phyloP scores from a whole-genome alignment of 768 basidiomycete species.

The Asterophora parasitica region DNA sequence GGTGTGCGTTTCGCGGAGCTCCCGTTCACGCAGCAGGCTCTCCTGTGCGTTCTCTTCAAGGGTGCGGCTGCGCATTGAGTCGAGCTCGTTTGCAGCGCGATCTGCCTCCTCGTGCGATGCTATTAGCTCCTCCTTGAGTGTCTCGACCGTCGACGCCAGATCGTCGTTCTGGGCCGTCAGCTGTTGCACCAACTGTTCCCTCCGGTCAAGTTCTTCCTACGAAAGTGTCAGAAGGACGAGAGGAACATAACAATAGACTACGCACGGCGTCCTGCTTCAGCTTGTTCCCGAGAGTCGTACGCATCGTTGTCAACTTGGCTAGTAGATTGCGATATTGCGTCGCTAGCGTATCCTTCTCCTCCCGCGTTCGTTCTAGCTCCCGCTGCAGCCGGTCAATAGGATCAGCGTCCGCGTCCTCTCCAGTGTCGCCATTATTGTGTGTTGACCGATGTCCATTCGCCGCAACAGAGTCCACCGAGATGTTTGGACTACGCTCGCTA shows the following conservation, averaged over 20 bases:
- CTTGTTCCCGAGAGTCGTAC: conserved; percentile 89
- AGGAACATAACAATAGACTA: conserved; percentile 5
- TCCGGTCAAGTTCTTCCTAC: conserved; percentile 97
- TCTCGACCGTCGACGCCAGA: conserved; percentile 63
- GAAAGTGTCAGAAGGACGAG: conserved; percentile 13
- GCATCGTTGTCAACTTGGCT: conserved; percentile 88
- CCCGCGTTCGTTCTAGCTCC: conserved; percentile 69
- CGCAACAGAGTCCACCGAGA: conserved; percentile 15
- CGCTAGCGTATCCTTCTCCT: conserved; percentile 86
- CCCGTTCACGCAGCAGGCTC: conserved; percentile 64
- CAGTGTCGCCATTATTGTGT: conserved; percentile 26
- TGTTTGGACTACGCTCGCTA: conserved; percentile 38
- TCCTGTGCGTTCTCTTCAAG: conserved; percentile 70
- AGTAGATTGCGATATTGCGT: conserved; percentile 83
- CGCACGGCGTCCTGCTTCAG: conserved; percentile 92
- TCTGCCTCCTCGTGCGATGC: conserved; percentile 73
- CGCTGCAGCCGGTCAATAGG: conserved; percentile 57
- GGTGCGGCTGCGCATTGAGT: conserved; percentile 56
- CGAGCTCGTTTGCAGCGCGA: conserved; percentile 64
- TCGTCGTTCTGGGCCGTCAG: conserved; percentile 77
- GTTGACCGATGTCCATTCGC: conserved; percentile 26
- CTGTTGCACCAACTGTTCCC: conserved; percentile 78
- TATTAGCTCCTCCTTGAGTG: conserved; percentile 77
- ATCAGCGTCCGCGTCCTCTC: conserved; percentile 39
- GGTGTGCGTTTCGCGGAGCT: conserved; percentile 75